These are phyloP conservation scores for Amaranthus cruentus DNA, from an alignment of 148 eudicot genomes.

Conservation along the genomic window DNA sequence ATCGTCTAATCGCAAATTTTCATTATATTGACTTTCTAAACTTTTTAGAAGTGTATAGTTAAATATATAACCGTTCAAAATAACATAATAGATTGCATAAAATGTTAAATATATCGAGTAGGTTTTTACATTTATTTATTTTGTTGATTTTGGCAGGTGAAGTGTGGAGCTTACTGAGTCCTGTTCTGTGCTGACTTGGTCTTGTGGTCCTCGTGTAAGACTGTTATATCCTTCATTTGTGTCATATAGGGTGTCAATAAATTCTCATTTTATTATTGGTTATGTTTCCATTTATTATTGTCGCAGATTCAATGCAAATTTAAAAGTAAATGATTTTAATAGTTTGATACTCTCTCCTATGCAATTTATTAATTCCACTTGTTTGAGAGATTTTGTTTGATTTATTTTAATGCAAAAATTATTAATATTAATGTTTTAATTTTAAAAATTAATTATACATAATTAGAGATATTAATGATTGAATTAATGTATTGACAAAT, in stretches of 20 bases:
- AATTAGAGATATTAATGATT: too few species aligned
- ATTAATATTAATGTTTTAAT: too few species aligned
- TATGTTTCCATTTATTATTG: neutral
- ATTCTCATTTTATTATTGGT: neutral
- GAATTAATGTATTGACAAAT: too few species aligned
- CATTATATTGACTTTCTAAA: too few species aligned
- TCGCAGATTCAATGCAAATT: too few species aligned
- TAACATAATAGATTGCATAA: too few species aligned
- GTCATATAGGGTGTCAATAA: neutral
- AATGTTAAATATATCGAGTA: too few species aligned
- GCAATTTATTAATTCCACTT: too few species aligned
- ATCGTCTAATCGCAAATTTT: too few species aligned
- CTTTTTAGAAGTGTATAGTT: too few species aligned
- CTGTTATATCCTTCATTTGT: constrained; percentile 12
- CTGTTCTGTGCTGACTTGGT: constrained; percentile 17
- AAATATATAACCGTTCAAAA: too few species aligned
- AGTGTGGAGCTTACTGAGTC: constrained; percentile 19
- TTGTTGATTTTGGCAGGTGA: constrained; percentile 22
- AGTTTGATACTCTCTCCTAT: neutral
- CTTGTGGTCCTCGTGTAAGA: constrained; percentile 29
- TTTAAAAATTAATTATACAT: too few species aligned
- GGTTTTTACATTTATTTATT: neutral
- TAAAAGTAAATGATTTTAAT: neutral
- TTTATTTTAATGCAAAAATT: neutral
- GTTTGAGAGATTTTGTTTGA: neutral